Percentiles rank a stretch among this genome's conserved stretches.
phyloP scores from a whole-genome alignment of 257 asterid species.

The Ehretia macrophylla region DNA sequence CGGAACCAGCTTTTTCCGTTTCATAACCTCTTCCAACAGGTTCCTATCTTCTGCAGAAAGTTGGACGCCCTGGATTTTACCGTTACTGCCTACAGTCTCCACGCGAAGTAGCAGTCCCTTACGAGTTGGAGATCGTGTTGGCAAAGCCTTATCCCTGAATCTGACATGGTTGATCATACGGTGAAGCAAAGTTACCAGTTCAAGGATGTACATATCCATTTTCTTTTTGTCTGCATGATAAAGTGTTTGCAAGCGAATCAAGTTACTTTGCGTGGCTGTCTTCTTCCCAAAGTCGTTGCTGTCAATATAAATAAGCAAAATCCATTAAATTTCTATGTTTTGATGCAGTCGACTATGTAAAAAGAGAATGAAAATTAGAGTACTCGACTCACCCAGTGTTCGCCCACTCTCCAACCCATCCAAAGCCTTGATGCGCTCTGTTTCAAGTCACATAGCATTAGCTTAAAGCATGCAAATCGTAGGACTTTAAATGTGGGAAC shows the following conservation, averaged over 20 bases:
- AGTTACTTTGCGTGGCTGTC: slow-evolving; percentile 32
- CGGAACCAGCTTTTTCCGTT: slow-evolving; percentile 43
- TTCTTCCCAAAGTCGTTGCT: slow-evolving; percentile 81
- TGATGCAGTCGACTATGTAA: not conserved
- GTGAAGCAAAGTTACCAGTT: slow-evolving; percentile 79
- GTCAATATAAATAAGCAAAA: slow-evolving; percentile 16
- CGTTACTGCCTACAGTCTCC: slow-evolving; percentile 9
- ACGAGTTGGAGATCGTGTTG: slow-evolving; percentile 50
- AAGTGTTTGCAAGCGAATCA: slow-evolving; percentile 79
- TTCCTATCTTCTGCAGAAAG: slow-evolving; percentile 67
- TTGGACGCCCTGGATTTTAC: slow-evolving; percentile 19
- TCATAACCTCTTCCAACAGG: slow-evolving; percentile 71
- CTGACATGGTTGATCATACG: slow-evolving; percentile 61
- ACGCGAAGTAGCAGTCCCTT: slow-evolving; percentile 30
- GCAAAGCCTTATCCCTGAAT: slow-evolving; percentile 49
- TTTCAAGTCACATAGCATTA: slow-evolving; percentile 4
- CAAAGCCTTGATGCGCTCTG: slow-evolving; percentile 99
- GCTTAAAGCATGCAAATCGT: not conserved
- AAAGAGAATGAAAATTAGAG: not conserved
- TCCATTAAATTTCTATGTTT: not conserved
- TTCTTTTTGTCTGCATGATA: slow-evolving; percentile 78
- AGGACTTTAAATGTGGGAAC: too few species aligned
- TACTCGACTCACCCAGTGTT: slow-evolving; percentile 69
- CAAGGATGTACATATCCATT: slow-evolving; percentile 70
- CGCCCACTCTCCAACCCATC: slow-evolving; percentile 99